These are phyloP conservation scores for Capsicum pubescens DNA, from an alignment of 257 asterid genomes.

Conservation along the genomic window DNA sequence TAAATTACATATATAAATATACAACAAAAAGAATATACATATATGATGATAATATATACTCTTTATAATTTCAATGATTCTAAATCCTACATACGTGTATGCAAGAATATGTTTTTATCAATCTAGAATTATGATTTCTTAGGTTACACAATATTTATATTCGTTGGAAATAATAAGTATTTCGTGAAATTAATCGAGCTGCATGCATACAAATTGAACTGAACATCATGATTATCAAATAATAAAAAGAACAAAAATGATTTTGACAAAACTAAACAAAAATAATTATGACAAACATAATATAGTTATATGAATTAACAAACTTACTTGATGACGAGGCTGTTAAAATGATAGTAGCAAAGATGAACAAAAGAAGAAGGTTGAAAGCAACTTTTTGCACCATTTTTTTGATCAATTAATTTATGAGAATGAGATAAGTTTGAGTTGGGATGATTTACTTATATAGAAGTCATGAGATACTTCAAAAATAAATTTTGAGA, in stretches of 20 bases:
- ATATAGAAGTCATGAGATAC: not conserved
- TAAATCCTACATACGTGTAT: not conserved
- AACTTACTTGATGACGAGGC: slow-evolving; percentile 11
- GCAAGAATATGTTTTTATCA: not conserved
- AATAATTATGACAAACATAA: no score
- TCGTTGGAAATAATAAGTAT: not conserved
- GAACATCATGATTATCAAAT: no score
- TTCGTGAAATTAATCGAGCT: not conserved
- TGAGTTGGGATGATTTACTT: not conserved
- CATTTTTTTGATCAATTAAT: not conserved
- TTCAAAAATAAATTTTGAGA: not conserved
- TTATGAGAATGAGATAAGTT: not conserved
- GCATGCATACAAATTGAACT: no score
- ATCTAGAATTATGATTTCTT: not conserved
- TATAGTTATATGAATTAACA: not conserved
- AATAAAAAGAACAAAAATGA: no score
- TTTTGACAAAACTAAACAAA: no score
- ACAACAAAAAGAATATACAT: no score
- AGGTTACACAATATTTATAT: not conserved
- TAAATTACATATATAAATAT: no score
- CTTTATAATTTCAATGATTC: no score
- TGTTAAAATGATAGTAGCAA: not conserved
- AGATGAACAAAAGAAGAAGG: not conserved
- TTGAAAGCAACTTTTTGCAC: slow-evolving; percentile 2
- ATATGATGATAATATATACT: no score